Evolutionary conservation across 164 flowering plant genomes (phyloP).

Genomic region (Stephania cephalantha): DNA sequence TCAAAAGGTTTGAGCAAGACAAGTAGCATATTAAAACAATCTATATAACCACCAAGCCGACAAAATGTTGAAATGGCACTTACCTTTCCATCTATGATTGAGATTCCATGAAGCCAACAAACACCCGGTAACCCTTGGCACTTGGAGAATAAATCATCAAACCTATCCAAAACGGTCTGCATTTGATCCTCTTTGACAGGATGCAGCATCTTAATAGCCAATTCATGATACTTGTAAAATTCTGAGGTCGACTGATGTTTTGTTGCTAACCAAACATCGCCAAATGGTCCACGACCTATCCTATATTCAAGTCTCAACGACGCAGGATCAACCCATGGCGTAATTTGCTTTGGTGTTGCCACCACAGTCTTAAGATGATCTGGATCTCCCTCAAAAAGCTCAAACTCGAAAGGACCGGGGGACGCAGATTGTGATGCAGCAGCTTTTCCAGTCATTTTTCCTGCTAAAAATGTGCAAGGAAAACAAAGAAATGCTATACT

Average conservation of each 20-base stretch:
- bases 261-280: slow-evolving; percentile 92
- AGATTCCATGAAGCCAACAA: slow-evolving; percentile 69
- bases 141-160: slow-evolving; percentile 47
- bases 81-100: slow-evolving; percentile 62
- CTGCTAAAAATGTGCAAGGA: neutral
- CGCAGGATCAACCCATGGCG: slow-evolving; percentile 66
- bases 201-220: slow-evolving; percentile 75
- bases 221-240: slow-evolving; percentile 78
- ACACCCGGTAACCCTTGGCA: slow-evolving; percentile 42
- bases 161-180: slow-evolving; percentile 34
- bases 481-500: neutral
- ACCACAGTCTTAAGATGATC: slow-evolving; percentile 54
- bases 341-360: slow-evolving; percentile 40
- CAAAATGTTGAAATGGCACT: neutral
- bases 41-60: neutral
- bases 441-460: slow-evolving; percentile 56
- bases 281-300: slow-evolving; percentile 83
- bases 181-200: slow-evolving; percentile 52
- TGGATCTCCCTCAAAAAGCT: slow-evolving; percentile 53
- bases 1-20: neutral
- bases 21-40: neutral
- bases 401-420: slow-evolving; percentile 48
- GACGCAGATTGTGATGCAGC: slow-evolving; percentile 24
- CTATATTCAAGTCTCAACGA: slow-evolving; percentile 64
- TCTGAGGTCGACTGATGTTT: slow-evolving; percentile 63